A percentile compares a stretch with the other conserved stretches of the same genome.
Evolutionary conservation across 331 rosid genomes (phyloP).

Genomic region (Spiraea crenata): DNA sequence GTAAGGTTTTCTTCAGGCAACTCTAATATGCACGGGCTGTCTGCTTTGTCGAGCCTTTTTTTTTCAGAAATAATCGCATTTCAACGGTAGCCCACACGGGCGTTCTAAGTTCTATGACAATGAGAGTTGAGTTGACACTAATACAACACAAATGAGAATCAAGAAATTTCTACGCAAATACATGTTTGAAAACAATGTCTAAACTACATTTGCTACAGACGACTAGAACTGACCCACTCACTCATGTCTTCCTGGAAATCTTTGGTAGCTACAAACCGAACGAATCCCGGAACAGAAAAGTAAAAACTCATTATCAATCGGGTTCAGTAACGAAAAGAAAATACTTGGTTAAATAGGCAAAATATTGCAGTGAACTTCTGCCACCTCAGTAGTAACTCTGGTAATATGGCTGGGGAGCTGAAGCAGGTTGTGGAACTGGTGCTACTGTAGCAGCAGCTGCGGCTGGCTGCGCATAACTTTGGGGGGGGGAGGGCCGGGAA

Average conservation of each 20-base stretch:
- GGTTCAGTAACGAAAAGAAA: background rate
- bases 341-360: conserved; percentile 31
- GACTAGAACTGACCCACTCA: conserved; percentile 17
- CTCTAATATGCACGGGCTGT: no score
- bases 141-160: background rate
- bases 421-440: conserved; percentile 70
- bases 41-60: no score
- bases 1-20: no score
- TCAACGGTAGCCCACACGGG: background rate
- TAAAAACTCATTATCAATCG: background rate
- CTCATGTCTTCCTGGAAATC: background rate
- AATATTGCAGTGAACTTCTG: conserved; percentile 27
- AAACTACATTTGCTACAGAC: conserved; percentile 6
- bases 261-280: conserved; percentile 20
- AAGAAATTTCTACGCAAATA: background rate
- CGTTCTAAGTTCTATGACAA: background rate
- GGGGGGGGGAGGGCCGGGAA: conserved; percentile 50
- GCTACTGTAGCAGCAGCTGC: conserved; percentile 36
- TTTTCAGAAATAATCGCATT: no score
- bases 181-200: background rate
- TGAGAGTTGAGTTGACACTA: background rate
- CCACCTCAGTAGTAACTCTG: conserved; percentile 63
- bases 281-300: conserved; percentile 3
- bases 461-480: conserved; percentile 66
- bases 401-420: conserved; percentile 85